Evolutionary conservation across 2,329 filamentous ascomycete genomes (phyloP).

Genomic region (Huntiella bhutanensis): DNA sequence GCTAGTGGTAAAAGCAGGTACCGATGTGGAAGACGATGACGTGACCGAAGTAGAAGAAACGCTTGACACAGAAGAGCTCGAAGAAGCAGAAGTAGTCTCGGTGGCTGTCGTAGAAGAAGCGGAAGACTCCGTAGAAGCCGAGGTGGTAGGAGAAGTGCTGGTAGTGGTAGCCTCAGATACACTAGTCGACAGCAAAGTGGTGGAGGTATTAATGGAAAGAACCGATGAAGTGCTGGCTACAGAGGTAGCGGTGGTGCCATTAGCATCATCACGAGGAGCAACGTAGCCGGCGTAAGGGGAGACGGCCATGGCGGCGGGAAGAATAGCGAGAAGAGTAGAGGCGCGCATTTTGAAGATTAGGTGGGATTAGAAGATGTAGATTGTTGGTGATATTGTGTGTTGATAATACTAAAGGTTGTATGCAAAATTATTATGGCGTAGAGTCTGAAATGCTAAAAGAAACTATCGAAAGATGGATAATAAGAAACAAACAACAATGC

Average conservation of each 20-base stretch:
- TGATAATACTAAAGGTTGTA: too few species aligned
- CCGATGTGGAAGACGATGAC: background rate
- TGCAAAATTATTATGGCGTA: too few species aligned
- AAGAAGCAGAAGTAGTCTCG: background rate
- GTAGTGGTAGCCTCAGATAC: slow-evolving; percentile 16
- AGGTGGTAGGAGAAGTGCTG: slow-evolving; percentile 7
- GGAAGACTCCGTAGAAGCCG: slow-evolving; percentile 10
- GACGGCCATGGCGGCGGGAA: background rate
- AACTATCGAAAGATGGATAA: too few species aligned
- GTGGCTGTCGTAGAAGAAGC: background rate
- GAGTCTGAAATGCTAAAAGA: too few species aligned
- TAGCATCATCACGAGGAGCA: slow-evolving; percentile 13
- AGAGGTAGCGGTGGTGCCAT: slow-evolving; percentile 18
- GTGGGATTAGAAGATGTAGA: too few species aligned
- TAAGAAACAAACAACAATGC: too few species aligned
- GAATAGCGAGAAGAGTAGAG: background rate
- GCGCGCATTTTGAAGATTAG: background rate
- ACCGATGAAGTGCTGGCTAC: background rate
- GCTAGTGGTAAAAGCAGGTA: background rate
- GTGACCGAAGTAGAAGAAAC: background rate
- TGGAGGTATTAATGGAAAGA: background rate
- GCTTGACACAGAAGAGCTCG: background rate
- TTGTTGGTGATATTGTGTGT: background rate
- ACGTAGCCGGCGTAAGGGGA: too few species aligned
- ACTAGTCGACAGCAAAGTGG: slow-evolving; percentile 18